phyloP scores from a whole-genome alignment of 2,329 filamentous ascomycete species.

The Diaporthe citri region DNA sequence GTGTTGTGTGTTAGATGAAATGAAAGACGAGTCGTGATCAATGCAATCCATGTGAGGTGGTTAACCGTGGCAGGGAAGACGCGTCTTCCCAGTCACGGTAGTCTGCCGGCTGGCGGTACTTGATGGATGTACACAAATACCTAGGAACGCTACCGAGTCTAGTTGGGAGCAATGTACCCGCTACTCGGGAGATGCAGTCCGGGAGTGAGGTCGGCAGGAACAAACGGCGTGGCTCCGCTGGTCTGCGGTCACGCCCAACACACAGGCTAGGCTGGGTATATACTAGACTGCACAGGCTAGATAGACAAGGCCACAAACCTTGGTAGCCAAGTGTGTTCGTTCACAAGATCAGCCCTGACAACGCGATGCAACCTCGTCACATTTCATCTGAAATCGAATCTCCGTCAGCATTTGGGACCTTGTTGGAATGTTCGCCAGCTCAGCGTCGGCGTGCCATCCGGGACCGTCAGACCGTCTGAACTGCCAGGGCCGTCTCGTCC shows the following conservation, averaged over 20 bases:
- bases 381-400: slow-evolving; percentile 13
- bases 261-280: not conserved
- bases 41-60: not conserved
- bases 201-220: not conserved
- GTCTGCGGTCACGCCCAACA: not conserved
- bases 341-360: not conserved
- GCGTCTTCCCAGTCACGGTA: not conserved
- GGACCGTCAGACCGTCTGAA: not conserved
- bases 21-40: slow-evolving; percentile 29
- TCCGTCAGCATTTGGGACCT: not conserved
- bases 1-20: slow-evolving; percentile 3
- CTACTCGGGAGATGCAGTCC: not conserved
- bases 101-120: not conserved
- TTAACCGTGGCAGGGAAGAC: slow-evolving; percentile 13
- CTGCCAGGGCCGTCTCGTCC: not conserved
- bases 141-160: not conserved
- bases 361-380: slow-evolving; percentile 27
- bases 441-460: slow-evolving; percentile 14
- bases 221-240: not conserved
- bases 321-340: not conserved
- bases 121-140: not conserved
- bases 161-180: not conserved
- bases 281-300: not conserved
- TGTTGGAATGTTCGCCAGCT: not conserved
- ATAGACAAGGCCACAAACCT: not conserved